These are phyloP conservation scores for Diaporthe aspalathi DNA, from an alignment of 2,329 filamentous ascomycete species.

Conservation along the genomic window DNA sequence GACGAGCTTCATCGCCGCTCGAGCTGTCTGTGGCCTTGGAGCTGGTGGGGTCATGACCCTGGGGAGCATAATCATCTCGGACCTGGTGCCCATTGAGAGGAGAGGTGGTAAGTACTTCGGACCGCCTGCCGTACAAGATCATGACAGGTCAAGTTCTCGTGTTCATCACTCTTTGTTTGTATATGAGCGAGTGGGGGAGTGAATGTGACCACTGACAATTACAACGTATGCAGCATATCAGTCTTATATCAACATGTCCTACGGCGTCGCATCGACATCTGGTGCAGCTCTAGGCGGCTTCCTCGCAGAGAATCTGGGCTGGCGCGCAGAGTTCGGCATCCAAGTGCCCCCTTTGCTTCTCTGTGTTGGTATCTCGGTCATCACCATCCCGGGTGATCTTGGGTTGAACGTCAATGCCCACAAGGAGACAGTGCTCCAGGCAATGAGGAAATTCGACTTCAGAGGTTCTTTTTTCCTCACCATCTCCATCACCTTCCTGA, in stretches of 20 bases:
- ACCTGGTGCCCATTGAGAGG: slow-evolving; percentile 79
- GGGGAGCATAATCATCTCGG: slow-evolving; percentile 77
- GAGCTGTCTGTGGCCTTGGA: slow-evolving; percentile 78
- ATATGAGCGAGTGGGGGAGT: background rate
- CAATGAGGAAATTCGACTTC: slow-evolving; percentile 68
- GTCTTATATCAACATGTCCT: slow-evolving; percentile 75
- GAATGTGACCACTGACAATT: background rate
- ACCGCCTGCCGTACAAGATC: slow-evolving; percentile 5
- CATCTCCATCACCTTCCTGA: slow-evolving; percentile 65
- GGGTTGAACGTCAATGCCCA: slow-evolving; percentile 56
- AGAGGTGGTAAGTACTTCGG: slow-evolving; percentile 43
- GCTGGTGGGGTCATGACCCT: slow-evolving; percentile 78
- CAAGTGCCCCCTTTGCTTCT: slow-evolving; percentile 65
- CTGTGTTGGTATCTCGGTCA: slow-evolving; percentile 57
- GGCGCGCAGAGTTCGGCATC: slow-evolving; percentile 78
- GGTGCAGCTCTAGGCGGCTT: slow-evolving; percentile 78
- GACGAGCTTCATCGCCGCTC: slow-evolving; percentile 75
- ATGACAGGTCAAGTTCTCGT: background rate
- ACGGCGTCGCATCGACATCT: slow-evolving; percentile 66
- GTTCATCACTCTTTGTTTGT: background rate
- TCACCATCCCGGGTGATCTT: slow-evolving; percentile 64
- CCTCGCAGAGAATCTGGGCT: slow-evolving; percentile 77
- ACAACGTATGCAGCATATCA: slow-evolving; percentile 65
- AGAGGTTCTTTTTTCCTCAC: slow-evolving; percentile 66
- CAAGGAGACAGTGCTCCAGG: slow-evolving; percentile 57